Base-by-base conservation (phyloP, 2,329 filamentous ascomycete genomes). In the Verticillium dahliae region DNA sequence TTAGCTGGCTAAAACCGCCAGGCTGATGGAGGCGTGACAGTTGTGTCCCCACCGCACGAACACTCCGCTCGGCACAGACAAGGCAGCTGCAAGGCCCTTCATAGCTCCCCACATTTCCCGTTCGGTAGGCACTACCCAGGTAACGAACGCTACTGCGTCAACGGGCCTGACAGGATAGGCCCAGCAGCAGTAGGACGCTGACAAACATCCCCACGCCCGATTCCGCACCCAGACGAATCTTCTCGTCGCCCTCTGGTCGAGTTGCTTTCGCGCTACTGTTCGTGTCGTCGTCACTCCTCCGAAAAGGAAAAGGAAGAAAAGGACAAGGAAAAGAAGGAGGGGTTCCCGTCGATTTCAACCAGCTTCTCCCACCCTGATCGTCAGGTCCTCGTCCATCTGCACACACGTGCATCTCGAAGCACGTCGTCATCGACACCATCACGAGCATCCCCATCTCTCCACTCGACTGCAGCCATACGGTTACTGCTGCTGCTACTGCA, bases 61-160 rank as follows among this genome's bases (percentile, higher is more conserved):
- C 39, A 41, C 13, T 11, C 11, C 13, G 14, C 6, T 6, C 13
- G 39, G 39, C 39, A 38, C 52, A 56, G 54, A 31, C 55, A 57
- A 31, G 55, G 6, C 34, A 57, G 35, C 55, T 66, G 62, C 54
- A 65, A 65, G 65, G 60, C 27, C 27, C 64, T 61, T 65, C 63
- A 65, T 65, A 65, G 61, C 58, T 62, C 56, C 33, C 62, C 63
- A 52, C 45, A 52, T 52, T n/a, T n/a, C n/a, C 45, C 45, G 7
- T 22, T 4, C 18, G n/a, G 18, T 18, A 18, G 45, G 45, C 6
- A 37, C 45, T 18, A n/a, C 27, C 27, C 27, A 31, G 27, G 22
- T 52, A 52, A 18, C 45, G 45, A n/a, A 18, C 22, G 13, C 9
- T 37, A 13, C 35, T 37, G 35, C 35, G 35, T 37, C 35, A 37